Base-by-base conservation (phyloP, 139 green algal genomes). In the Volvox reticuliferus region DNA sequence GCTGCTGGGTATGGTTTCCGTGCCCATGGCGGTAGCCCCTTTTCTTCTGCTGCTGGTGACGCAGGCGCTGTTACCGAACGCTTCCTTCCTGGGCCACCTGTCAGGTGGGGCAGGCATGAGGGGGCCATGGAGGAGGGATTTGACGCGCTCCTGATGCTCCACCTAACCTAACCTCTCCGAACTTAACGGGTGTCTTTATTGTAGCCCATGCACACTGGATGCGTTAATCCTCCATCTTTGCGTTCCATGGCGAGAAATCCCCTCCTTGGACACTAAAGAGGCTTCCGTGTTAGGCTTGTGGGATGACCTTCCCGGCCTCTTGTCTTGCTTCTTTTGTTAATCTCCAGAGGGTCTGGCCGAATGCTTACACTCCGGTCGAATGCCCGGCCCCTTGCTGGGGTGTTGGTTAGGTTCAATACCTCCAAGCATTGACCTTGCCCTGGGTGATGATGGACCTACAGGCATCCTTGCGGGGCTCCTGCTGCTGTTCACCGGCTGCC, bases 391-490 rank as follows among this genome's bases (percentile, higher is more conserved):
- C 44, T 55, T 55, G 44, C 44, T 55, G 5, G 5, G 5, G 44
- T 55, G 44, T 55, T 55, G 44, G 44, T 55, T 55, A 9, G 44
- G 44, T 55, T 55, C 44, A 55, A 55, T 55, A 9, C 44, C 9
- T 55, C 9, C 44, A 55, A 55, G 44, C 9, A 55, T 55, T n/a
- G n/a, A n/a, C n/a, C n/a, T 14, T 55, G 44, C 5, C 44, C 44
- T 55, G 44, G 44, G 9, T 30, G 13, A 14, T 55, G n/a, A 9
- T 61, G 14, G 61, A 21, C 79, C n/a, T 17, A 2, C 68, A 89
- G 96, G 96, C 75, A 95, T 98, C 50, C 26, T 97, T 26, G 93
- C 92, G 0, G 96, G 96, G 5, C 97, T 96, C 26, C 6, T 91
- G 24, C 75, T 91, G 24, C 67, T 97, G n/a, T 90, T 88, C 20